Percentiles rank a stretch among this genome's conserved stretches.
These are phyloP conservation scores for Capsella bursapastoris DNA, from an alignment of 345 rosid genomes.

Conservation along the genomic window DNA sequence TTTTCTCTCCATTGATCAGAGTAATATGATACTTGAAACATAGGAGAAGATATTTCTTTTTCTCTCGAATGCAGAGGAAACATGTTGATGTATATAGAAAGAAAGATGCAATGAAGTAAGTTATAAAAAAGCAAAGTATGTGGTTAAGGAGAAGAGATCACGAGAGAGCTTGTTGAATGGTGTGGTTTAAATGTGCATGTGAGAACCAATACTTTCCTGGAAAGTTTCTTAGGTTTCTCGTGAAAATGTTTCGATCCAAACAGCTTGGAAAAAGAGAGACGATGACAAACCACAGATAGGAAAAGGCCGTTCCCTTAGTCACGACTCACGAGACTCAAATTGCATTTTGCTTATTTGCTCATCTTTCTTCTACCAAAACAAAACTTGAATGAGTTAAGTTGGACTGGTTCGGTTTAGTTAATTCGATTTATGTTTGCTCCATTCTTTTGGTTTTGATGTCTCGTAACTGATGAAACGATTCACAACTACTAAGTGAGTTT, in stretches of 20 bases:
- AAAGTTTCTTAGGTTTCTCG: slow-evolving; percentile 43
- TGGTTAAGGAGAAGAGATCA: slow-evolving; percentile 34
- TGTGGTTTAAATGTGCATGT: slow-evolving; percentile 27
- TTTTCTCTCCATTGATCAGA: slow-evolving; percentile 38
- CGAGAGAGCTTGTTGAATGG: slow-evolving; percentile 40
- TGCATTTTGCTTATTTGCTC: slow-evolving; percentile 9
- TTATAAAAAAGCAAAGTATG: slow-evolving; percentile 22
- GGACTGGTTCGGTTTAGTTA: slow-evolving; percentile 9
- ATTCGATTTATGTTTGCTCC: background rate
- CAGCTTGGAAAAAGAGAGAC: slow-evolving; percentile 43
- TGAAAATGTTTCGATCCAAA: slow-evolving; percentile 40
- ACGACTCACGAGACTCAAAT: slow-evolving; percentile 40
- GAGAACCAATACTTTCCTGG: slow-evolving; percentile 33
- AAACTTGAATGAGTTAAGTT: background rate
- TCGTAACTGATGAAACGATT: too few relatives aligned
- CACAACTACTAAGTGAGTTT: background rate
- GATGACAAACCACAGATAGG: background rate
- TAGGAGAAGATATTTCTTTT: background rate
- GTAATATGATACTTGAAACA: slow-evolving; percentile 12
- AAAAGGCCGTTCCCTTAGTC: slow-evolving; percentile 34
- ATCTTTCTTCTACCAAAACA: background rate
- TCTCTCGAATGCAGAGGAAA: background rate
- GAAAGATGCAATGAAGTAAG: slow-evolving; percentile 5
- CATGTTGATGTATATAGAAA: slow-evolving; percentile 43
- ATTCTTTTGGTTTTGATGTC: background rate